Evolutionary conservation across 163 green algal genomes (phyloP), one percentile per base, ranked within the genome.

Genomic region (Coccomyxa subellipsoidea): DNA sequence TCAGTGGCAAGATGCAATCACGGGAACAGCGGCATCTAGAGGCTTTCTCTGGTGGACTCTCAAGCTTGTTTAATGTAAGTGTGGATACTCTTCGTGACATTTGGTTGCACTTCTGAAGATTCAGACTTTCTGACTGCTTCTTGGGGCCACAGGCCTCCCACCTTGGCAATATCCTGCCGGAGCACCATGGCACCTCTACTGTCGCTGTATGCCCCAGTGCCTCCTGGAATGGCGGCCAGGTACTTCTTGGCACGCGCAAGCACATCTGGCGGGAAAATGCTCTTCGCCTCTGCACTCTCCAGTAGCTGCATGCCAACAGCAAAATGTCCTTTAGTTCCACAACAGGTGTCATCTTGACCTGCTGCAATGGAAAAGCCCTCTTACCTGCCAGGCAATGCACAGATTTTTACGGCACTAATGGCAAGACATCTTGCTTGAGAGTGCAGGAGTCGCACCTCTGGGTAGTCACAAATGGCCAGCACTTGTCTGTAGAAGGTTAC

Each of bases 401-500:
- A n/a, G n/a, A n/a, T n/a, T n/a, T n/a, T n/a, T n/a, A n/a, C n/a
- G n/a, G n/a, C n/a, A n/a, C n/a, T n/a, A n/a, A n/a, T n/a, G n/a
- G n/a, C n/a, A n/a, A n/a, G 47, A 8, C 47, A 72, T 59, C 23
- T 59, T 21, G n/a, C n/a, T n/a, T n/a, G n/a, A 54, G 10, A 35
- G n/a, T 75, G 31, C 69, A 75, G 21, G 27, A 32, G 18, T 1
- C 82, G 83, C 59, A 97, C 90, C 84, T 92, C 82, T n/a, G 95
- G 95, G 82, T 95, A 96, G 79, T 98, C 95, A 81, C 89, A 95
- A 7, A 98, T 82, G 31, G 92, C 89, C 29, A 98, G 90, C 23
- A 98, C 92, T 84, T 98, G 92, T 29, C 96, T 83, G 82, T 96
- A 97, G 84, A 97, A 99, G 15, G 92, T 96, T 34, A 99, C 93